Evolutionary conservation across 257 asterid species (phyloP).

Genomic region (Solanum acaule): DNA sequence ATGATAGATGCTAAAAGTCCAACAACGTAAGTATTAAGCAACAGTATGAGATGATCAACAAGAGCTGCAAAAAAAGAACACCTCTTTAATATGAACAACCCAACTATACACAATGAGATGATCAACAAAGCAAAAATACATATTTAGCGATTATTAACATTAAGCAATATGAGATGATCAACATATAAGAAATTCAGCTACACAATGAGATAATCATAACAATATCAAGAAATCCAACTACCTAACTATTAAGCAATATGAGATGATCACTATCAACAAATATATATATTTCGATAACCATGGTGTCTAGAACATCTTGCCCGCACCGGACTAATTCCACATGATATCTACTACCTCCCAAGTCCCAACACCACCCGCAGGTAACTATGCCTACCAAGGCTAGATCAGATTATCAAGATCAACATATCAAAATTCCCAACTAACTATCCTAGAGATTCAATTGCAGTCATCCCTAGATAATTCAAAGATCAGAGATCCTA

Average conservation of each 20-base stretch:
- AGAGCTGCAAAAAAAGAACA: not conserved
- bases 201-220: not conserved
- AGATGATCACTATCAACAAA: not conserved
- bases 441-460: not conserved
- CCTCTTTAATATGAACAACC: not conserved
- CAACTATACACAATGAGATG: not conserved
- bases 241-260: not conserved
- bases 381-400: too few relatives aligned
- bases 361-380: too few relatives aligned
- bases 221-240: not conserved
- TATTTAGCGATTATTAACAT: not conserved
- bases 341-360: too few relatives aligned
- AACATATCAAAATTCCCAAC: not conserved
- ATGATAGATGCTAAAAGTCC: not conserved
- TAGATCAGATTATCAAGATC: not conserved
- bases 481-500: not conserved
- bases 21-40: not conserved
- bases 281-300: not conserved
- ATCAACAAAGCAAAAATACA: not conserved
- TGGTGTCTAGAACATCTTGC: accelerated
- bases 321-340: not conserved
- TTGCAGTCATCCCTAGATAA: not conserved
- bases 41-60: not conserved
- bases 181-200: not conserved
- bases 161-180: not conserved